These are phyloP conservation scores for Tetraselmis chui DNA, from an alignment of 139 green algal species.

Conservation along the genomic window DNA sequence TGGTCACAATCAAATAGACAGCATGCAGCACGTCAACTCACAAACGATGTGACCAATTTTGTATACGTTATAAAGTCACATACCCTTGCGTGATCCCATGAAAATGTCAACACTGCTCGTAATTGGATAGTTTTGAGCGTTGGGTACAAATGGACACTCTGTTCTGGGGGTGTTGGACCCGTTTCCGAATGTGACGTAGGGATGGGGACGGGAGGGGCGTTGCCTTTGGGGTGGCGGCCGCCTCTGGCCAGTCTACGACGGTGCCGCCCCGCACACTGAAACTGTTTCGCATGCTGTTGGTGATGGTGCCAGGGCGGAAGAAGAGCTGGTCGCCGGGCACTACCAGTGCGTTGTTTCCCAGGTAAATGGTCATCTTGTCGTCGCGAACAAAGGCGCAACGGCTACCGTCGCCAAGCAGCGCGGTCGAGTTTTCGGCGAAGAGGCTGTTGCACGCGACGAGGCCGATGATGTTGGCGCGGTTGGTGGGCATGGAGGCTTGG, in stretches of 20 bases:
- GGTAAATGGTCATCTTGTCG: neutral
- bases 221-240: neutral
- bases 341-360: slow-evolving; percentile 13
- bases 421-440: slow-evolving; percentile 1
- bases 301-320: slow-evolving; percentile 1
- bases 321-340: slow-evolving; percentile 12
- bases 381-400: slow-evolving; percentile 14
- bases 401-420: slow-evolving; percentile 4
- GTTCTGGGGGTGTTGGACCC: too few relatives aligned
- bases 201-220: neutral
- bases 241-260: neutral
- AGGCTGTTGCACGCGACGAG: slow-evolving; percentile 12
- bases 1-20: too few relatives aligned
- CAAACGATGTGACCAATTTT: too few relatives aligned
- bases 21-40: too few relatives aligned
- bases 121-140: too few relatives aligned
- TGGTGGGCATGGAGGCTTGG: slow-evolving; percentile 5
- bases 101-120: too few relatives aligned
- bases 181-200: neutral
- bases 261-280: neutral
- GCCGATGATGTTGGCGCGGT: slow-evolving; percentile 12
- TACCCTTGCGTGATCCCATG: too few relatives aligned
- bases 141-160: too few relatives aligned
- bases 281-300: neutral
- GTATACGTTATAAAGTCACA: too few relatives aligned